phyloP scores from a whole-genome alignment of 441 rosid genomes.

The Arabidopsis lyrata region DNA sequence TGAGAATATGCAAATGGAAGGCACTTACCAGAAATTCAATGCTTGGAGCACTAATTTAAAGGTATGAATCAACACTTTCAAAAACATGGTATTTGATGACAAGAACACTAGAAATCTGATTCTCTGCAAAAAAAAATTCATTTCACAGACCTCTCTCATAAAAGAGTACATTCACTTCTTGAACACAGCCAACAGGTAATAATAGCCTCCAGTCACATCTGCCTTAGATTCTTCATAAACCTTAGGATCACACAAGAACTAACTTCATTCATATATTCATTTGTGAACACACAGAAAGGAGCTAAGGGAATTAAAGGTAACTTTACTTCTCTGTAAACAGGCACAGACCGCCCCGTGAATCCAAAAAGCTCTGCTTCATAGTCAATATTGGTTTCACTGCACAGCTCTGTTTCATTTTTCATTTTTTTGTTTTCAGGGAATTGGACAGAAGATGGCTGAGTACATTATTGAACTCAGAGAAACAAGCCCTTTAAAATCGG shows the following conservation, averaged over 20 bases:
- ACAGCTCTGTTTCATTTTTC: constrained; percentile 1
- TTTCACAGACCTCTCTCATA: constrained; percentile 60
- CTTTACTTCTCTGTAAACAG: not conserved
- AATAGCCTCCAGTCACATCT: not conserved
- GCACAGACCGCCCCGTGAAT: not conserved
- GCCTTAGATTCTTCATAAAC: not conserved
- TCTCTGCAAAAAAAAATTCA: not conserved
- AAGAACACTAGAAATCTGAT: constrained; percentile 4
- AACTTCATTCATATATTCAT: constrained; percentile 34
- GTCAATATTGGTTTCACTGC: constrained; percentile 14
- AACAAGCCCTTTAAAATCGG: constrained; percentile 70
- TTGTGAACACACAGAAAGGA: constrained; percentile 66
- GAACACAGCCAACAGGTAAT: constrained; percentile 78
- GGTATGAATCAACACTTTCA: constrained; percentile 47
- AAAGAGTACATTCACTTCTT: constrained; percentile 72
- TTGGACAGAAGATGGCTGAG: constrained; percentile 82
- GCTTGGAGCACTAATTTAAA: constrained; percentile 66
- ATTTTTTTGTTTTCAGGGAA: constrained; percentile 55
- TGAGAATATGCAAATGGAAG: constrained; percentile 41
- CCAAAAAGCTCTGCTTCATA: not conserved
- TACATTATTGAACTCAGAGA: constrained; percentile 78
- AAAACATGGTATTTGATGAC: not conserved
- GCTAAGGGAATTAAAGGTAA: constrained; percentile 78
- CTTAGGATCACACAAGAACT: constrained; percentile 9
- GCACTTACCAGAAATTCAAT: constrained; percentile 63